Percentiles rank a stretch among this genome's conserved stretches.
Conservation (phyloP, 805 yeast species). For the Cyberlindnera maclurae region DNA sequence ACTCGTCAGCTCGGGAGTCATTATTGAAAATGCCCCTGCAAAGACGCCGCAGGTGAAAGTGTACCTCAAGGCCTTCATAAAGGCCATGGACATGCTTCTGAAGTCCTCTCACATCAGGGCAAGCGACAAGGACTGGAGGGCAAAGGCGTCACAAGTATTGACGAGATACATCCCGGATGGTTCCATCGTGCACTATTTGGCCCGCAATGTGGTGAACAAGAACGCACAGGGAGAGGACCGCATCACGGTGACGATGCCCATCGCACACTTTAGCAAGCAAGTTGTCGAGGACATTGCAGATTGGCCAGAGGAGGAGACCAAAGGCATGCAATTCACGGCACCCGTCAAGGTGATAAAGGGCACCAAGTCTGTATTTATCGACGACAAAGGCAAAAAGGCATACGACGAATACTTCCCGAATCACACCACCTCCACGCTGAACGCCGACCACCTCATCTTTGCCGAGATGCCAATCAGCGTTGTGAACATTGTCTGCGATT, state of each 20-base stretch:
- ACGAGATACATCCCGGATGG: constrained; percentile 19
- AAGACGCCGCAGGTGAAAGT: constrained; percentile 24
- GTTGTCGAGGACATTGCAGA: constrained; percentile 23
- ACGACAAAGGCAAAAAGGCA: constrained; percentile 22
- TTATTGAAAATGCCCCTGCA: constrained; percentile 42
- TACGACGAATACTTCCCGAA: constrained; percentile 24
- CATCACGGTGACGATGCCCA: constrained; percentile 26
- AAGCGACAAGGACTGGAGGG: constrained; percentile 22
- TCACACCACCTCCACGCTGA: constrained; percentile 17
- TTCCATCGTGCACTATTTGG: constrained; percentile 28
- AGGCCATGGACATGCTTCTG: constrained; percentile 34
- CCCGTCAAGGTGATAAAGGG: constrained; percentile 37
- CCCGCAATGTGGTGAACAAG: constrained; percentile 28
- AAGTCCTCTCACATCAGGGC: constrained; percentile 16
- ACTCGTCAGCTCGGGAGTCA: constrained; percentile 30
- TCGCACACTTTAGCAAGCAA: constrained; percentile 17
- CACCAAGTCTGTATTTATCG: constrained; percentile 31
- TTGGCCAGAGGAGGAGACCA: constrained; percentile 25
- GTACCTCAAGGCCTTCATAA: constrained; percentile 28
- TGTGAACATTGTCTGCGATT: constrained; percentile 17
- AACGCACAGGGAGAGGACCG: constrained; percentile 7
- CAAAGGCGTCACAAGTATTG: constrained; percentile 18
- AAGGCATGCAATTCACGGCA: constrained; percentile 22
- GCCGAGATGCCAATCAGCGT: constrained; percentile 31
- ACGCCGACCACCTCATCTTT: constrained; percentile 31